phyloP scores from a whole-genome alignment of 148 eudicot species.

The Cornus suecica region DNA sequence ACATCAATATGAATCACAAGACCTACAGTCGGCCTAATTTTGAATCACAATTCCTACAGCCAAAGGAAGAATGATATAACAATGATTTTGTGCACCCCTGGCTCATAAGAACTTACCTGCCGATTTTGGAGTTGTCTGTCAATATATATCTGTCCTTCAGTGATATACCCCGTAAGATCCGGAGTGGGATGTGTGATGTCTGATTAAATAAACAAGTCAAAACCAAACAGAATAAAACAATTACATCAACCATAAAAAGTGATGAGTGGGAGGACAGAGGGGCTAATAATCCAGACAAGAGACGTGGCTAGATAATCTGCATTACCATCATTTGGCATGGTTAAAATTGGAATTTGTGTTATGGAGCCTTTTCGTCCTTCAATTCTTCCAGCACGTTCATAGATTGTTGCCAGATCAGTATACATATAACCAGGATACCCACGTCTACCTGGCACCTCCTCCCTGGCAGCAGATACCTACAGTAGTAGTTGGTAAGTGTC shows the following conservation, averaged over 20 bases:
- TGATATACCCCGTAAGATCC: slow-evolving; percentile 98
- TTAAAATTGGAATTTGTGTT: slow-evolving; percentile 92
- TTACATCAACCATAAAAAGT: not conserved
- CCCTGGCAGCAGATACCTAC: slow-evolving; percentile 98
- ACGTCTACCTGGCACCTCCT: slow-evolving; percentile 99
- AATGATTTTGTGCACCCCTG: not conserved
- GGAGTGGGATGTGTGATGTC: slow-evolving; percentile 99
- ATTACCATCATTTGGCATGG: slow-evolving; percentile 98
- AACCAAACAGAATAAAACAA: slow-evolving; percentile 3
- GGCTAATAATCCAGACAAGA: not conserved
- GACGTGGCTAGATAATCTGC: not conserved
- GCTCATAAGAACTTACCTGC: slow-evolving; percentile 49
- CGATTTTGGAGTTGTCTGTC: slow-evolving; percentile 96
- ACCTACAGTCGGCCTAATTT: not conserved
- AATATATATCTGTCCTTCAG: slow-evolving; percentile 97
- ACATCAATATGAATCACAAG: not conserved
- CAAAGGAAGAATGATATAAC: not conserved
- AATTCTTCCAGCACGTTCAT: slow-evolving; percentile 98
- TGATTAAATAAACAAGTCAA: slow-evolving; percentile 28
- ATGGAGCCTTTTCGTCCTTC: slow-evolving; percentile 97
- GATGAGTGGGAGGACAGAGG: too few relatives aligned
- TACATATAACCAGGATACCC: slow-evolving; percentile 99
- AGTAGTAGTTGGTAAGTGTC: slow-evolving; percentile 6
- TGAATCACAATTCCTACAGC: not conserved
- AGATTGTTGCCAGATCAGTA: slow-evolving; percentile 97